Evolutionary conservation across 2,329 filamentous ascomycete species (phyloP), one percentile per base, ranked within the genome.

Genomic region (Exophiala xenobiotica): DNA sequence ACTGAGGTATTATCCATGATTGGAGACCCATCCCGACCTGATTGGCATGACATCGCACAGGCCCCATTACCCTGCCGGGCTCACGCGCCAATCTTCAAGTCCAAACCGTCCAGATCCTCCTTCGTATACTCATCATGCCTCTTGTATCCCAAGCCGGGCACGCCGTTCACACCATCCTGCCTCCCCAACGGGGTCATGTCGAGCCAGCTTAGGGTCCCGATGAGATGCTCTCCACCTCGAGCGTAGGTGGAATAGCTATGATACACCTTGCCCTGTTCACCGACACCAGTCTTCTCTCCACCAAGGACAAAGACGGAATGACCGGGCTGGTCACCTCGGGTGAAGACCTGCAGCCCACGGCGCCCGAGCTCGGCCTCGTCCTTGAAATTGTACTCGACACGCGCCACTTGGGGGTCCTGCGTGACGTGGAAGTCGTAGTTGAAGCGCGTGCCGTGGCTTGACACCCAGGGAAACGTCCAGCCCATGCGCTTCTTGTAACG

Each of bases 351-450:
- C 14, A 23, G 16, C 4, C 48, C 51, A 20, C 45, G 49, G 37
- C 29, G 9, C 37, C 50, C 45, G 9, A 58, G 41, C 53, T 53
- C 38, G n/a, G 51, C 37, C 44, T 56, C 63, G 19, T 48, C 53
- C 51, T 63, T 64, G 3, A 62, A 69, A 19, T 65, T 62, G 8
- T 65, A 65, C 49, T 64, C 31, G 1, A 63, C 52, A 0, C 65
- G 63, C 4, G 53, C 46, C 3, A 66, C 51, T 0, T 46, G 42
- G 16, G 66, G 60, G 27, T 71, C 68, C 11, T 67, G 43, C 1
- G 66, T 68, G 6, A 62, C 71, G 40, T 70, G 60, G 42, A 72
- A 72, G 57, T 73, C 70, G 51, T 67, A 68, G 59, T 73, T 74
- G 57, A 74, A 75, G 33, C 67, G 62, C 4, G 64, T 66, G 1